A percentile compares a stretch with the other conserved stretches of the same genome.
phyloP scores from a whole-genome alignment of 495 filamentous ascomycete genomes.

The Tuber melanosporum region DNA sequence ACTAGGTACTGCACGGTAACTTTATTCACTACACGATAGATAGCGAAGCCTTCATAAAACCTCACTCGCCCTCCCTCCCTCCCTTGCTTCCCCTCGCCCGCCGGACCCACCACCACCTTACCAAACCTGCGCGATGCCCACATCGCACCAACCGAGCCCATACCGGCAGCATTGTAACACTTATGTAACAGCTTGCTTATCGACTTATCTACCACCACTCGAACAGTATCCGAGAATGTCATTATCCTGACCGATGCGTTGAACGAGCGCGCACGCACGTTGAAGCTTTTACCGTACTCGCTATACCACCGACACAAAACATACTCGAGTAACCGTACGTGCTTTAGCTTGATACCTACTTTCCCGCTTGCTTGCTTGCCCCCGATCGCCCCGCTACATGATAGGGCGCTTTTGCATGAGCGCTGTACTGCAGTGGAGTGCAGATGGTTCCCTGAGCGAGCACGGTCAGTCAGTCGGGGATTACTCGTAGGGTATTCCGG shows the following conservation, averaged over 20 bases:
- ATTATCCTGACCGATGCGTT: not conserved
- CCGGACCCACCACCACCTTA: not conserved
- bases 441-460: too few species aligned
- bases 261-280: not conserved
- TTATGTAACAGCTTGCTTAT: conserved; percentile 5
- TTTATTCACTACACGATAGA: not conserved
- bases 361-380: too few species aligned
- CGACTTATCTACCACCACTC: not conserved
- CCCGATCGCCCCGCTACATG: too few species aligned
- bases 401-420: too few species aligned
- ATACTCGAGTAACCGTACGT: too few species aligned
- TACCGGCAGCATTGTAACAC: not conserved
- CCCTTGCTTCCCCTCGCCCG: not conserved
- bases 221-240: not conserved
- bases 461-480: too few species aligned
- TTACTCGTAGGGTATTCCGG: too few species aligned
- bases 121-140: not conserved
- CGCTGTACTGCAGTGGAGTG: too few species aligned
- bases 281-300: not conserved
- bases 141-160: not conserved
- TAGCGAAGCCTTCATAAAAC: not conserved
- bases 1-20: not conserved
- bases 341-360: too few species aligned
- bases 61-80: not conserved
- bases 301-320: too few species aligned